Evolutionary conservation across 257 asterid species (phyloP), one percentile per base, ranked within the genome.

Genomic region (Gentiana dahurica): DNA sequence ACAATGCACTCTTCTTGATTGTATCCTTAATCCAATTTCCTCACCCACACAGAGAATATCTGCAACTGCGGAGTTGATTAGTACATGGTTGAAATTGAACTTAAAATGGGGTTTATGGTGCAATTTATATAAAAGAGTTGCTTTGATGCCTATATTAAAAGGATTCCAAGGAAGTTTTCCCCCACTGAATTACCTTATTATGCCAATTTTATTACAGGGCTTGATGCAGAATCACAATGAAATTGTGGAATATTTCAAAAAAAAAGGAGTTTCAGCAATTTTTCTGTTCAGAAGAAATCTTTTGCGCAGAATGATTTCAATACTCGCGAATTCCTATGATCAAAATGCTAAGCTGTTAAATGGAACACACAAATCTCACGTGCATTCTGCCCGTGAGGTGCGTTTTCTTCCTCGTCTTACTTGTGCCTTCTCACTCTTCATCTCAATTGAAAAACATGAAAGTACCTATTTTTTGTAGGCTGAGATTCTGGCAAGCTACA

Each of bases 331-430:
- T 74, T 80, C 96, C 34, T 87, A 85, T 53, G 98, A 91, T 76
- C 96, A 81, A 67, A 73, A 73, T 60, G 84, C 94, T 62, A 91
- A 85, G 79, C 76, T 68, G 54, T 70, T 87, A n/a, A 91, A 91
- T 49, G 98, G 98, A 72, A 91, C 96, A 24, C 96, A 91, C 81
- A 91, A 87, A 69, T 91, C 98, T 36, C 98, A 91, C 49, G 95
- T 85, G 59, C 98, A 91, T 74, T 83, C 94, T 5, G 65, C 82
- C 43, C 68, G 66, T 32, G 98, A 87, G 96, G 98, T 91, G 51
- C 59, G 49, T 62, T 58, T 62, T 54, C 70, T 43, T 62, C 32
- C 68, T 54, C 63, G 54, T 57, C 34, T 3, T 24, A 32, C 24
- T 57, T 9, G 2, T 41, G 13, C 36, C 2, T 58, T 57, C 59